Evolutionary conservation across 2,329 filamentous ascomycete species (phyloP).

Genomic region (Alternaria novae-zelandiae): DNA sequence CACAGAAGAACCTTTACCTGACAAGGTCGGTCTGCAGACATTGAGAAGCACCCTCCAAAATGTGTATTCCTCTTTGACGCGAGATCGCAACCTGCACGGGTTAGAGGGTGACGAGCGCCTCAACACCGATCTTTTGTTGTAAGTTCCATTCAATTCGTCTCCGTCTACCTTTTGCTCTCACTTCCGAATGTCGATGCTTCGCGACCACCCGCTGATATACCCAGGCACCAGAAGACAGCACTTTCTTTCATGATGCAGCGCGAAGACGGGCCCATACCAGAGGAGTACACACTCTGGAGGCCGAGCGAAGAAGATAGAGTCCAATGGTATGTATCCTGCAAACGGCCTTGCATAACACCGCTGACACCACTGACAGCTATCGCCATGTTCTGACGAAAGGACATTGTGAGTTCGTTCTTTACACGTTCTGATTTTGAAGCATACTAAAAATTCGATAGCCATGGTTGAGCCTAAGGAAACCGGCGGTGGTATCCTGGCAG

Average conservation of each 20-base stretch:
- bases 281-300: conserved; percentile 37
- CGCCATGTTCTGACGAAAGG: conserved; percentile 52
- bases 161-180: not conserved
- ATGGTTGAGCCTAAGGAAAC: conserved; percentile 29
- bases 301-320: conserved; percentile 23
- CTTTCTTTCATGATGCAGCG: conserved; percentile 40
- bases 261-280: conserved; percentile 40
- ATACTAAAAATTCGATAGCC: not conserved
- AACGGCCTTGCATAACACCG: not conserved
- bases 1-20: not conserved
- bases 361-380: conserved; percentile 30
- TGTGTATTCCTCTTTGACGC: conserved; percentile 32
- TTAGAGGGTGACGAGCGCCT: conserved; percentile 32
- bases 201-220: not conserved
- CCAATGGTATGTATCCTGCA: conserved; percentile 18
- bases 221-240: conserved; percentile 34
- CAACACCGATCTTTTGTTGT: conserved; percentile 24
- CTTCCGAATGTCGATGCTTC: not conserved
- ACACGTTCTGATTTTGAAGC: not conserved
- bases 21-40: not conserved
- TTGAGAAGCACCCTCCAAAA: not conserved
- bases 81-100: conserved; percentile 18
- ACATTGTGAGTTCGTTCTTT: conserved; percentile 11
- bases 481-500: conserved; percentile 61
- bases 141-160: not conserved